Evolutionary conservation across 192 early-diverging fungal genomes (phyloP).

Genomic region (Physocladia obscura): DNA sequence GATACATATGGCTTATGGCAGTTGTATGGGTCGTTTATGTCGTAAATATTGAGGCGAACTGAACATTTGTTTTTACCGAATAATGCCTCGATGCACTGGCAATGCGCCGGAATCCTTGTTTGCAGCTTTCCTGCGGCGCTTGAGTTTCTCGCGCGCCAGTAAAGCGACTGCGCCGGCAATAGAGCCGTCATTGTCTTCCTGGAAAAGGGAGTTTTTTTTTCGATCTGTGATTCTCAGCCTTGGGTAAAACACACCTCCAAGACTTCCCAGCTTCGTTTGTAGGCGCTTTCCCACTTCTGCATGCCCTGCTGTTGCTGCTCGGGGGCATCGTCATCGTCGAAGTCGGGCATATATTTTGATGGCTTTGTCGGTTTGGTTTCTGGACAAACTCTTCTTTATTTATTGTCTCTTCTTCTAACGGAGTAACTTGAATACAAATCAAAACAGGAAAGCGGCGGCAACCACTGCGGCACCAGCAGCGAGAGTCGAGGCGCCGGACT

Average conservation of each 20-base stretch:
- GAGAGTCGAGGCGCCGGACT: no score
- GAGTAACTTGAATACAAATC: no score
- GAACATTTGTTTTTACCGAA: no score
- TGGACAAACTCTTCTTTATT: no score
- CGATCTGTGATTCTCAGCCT: neutral
- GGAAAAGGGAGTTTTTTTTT: neutral
- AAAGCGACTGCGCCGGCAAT: constrained; percentile 68
- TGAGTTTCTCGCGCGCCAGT: neutral
- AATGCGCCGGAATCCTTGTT: neutral
- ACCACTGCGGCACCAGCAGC: no score
- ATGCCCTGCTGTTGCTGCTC: neutral
- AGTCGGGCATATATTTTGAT: neutral
- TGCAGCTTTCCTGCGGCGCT: neutral
- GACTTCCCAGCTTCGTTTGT: constrained; percentile 95
- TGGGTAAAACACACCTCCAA: constrained; percentile 59
- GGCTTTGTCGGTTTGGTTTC: no score
- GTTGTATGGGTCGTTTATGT: constrained; percentile 60
- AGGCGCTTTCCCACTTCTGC: constrained; percentile 94
- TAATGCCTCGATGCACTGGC: constrained; percentile 49
- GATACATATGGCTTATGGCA: constrained; percentile 63
- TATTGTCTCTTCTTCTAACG: no score
- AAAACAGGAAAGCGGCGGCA: no score
- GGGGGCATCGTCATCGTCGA: neutral
- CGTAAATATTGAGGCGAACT: no score
- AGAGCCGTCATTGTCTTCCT: constrained; percentile 69